phyloP scores from a whole-genome alignment of 306 rosid genomes.

The Lithocarpus polystachyus region DNA sequence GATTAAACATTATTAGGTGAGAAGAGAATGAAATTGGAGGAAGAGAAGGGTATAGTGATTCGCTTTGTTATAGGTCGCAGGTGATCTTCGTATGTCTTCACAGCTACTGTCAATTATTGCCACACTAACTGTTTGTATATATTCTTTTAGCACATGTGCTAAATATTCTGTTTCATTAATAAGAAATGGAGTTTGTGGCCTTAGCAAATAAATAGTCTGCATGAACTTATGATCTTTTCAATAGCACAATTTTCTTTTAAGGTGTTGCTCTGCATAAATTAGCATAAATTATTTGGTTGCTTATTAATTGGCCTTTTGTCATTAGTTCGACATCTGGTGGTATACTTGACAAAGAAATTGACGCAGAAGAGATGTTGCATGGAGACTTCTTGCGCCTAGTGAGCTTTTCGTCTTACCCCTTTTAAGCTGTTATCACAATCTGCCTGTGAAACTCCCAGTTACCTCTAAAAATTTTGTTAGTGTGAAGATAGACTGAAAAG shows the following conservation, averaged over 20 bases:
- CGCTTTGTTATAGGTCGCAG: conserved; percentile 91
- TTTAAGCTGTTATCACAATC: conserved; percentile 6
- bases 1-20: conserved; percentile 38
- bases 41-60: conserved; percentile 79
- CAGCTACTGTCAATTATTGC: neutral
- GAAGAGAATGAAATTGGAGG: conserved; percentile 73
- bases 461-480: neutral
- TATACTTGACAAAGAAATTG: conserved; percentile 72
- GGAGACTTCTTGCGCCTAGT: conserved; percentile 86
- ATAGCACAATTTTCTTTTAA: neutral
- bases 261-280: neutral
- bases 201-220: neutral
- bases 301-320: conserved; percentile 5
- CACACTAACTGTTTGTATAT: neutral
- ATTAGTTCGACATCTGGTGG: conserved; percentile 70
- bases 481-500: neutral
- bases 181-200: neutral
- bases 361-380: conserved; percentile 74
- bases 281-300: neutral
- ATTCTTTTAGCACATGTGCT: neutral
- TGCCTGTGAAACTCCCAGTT: neutral
- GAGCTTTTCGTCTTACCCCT: conserved; percentile 26
- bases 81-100: conserved; percentile 38
- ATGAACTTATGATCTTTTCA: neutral
- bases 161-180: neutral